These are phyloP conservation scores for Cladophialophora immunda DNA, from an alignment of 2,329 filamentous ascomycete species.

Conservation along the genomic window DNA sequence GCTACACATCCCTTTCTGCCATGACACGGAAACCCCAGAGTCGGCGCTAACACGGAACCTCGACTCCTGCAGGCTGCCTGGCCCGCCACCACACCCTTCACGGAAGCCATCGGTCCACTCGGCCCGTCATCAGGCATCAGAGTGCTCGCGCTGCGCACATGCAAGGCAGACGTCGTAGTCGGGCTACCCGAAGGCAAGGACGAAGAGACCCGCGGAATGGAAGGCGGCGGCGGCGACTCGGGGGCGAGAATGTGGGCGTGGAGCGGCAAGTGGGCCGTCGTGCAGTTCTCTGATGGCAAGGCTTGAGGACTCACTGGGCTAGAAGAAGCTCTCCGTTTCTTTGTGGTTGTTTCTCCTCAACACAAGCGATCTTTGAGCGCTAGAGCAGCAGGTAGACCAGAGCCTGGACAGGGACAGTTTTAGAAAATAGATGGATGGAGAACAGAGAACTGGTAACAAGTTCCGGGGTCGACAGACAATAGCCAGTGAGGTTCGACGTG, in stretches of 20 bases:
- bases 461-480: neutral
- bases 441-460: neutral
- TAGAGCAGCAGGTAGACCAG: neutral
- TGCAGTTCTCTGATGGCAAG: slow-evolving; percentile 81
- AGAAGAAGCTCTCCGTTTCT: neutral
- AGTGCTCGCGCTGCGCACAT: slow-evolving; percentile 85
- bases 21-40: neutral
- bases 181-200: slow-evolving; percentile 84
- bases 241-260: slow-evolving; percentile 87
- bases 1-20: neutral
- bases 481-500: neutral
- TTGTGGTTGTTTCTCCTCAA: neutral
- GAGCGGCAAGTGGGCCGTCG: slow-evolving; percentile 96
- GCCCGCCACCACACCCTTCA: slow-evolving; percentile 88
- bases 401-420: neutral
- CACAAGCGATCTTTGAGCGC: neutral
- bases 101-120: slow-evolving; percentile 82
- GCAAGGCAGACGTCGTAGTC: slow-evolving; percentile 96
- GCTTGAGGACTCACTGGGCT: slow-evolving; percentile 10
- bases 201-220: slow-evolving; percentile 74
- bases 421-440: neutral
- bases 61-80: slow-evolving; percentile 68
- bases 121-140: slow-evolving; percentile 81
- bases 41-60: slow-evolving; percentile 12
- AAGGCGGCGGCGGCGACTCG: slow-evolving; percentile 75